These are phyloP conservation scores for Rhipidocladum racemiflorum DNA, from an alignment of 176 grass and related monocot genomes.

Conservation along the genomic window DNA sequence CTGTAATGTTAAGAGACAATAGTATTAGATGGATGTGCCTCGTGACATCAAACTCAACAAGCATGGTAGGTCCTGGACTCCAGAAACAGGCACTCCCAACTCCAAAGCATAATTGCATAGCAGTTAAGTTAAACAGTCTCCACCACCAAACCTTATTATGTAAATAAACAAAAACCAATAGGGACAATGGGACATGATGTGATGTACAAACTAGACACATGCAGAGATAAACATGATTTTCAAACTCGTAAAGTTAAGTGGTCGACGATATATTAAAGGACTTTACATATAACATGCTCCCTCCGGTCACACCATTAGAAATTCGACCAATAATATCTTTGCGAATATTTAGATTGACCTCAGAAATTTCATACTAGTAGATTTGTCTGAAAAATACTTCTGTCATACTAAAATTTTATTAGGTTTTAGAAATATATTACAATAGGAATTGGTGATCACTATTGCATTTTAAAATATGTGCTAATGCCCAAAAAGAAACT, in stretches of 20 bases:
- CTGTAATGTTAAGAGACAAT: constrained; percentile 33
- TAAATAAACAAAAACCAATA: not conserved
- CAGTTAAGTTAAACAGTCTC: not conserved
- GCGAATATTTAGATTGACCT: not conserved
- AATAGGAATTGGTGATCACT: not conserved
- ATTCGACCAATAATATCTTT: not conserved
- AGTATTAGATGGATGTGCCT: constrained; percentile 13
- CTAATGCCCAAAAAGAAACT: not conserved
- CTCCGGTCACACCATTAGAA: not conserved
- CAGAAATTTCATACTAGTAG: not conserved
- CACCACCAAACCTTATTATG: not conserved
- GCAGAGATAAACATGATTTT: not conserved
- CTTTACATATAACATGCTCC: not conserved
- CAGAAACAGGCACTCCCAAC: not conserved
- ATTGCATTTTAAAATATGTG: not conserved
- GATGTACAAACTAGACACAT: not conserved
- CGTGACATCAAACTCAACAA: not conserved
- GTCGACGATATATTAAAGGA: not conserved
- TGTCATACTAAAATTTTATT: not conserved
- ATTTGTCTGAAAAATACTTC: not conserved
- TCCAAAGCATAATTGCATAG: not conserved
- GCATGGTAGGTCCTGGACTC: not conserved
- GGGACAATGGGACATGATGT: not conserved
- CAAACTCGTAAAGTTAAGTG: not conserved
- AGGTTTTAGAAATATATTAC: not conserved